Conservation (phyloP, 768 basidiomycete species). For the Suillus tomentosus region DNA sequence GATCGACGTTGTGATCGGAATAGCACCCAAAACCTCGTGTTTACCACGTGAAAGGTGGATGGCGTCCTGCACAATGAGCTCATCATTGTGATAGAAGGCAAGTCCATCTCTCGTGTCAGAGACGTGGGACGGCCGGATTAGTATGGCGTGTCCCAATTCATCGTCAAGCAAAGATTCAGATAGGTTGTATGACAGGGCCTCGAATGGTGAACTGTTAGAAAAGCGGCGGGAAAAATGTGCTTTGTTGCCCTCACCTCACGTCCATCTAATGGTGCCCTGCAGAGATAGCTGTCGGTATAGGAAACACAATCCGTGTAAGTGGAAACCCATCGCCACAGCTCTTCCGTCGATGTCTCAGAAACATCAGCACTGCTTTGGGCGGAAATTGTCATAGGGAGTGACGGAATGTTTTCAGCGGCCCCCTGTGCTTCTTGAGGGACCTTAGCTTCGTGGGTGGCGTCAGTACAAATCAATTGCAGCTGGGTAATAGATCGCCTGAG, state of each 20-base stretch:
- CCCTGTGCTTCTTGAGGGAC: conserved; percentile 29
- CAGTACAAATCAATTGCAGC: conserved; percentile 56
- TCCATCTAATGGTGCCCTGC: conserved; percentile 35
- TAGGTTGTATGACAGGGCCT: conserved; percentile 34
- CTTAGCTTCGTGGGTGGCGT: conserved; percentile 34
- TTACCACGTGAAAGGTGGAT: conserved; percentile 50
- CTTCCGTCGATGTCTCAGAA: conserved; percentile 18
- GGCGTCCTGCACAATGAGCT: conserved; percentile 49
- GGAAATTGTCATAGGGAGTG: conserved; percentile 36
- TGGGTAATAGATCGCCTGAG: conserved; percentile 64
- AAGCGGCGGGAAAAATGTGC: not conserved
- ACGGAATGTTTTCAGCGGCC: conserved; percentile 31
- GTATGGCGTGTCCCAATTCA: conserved; percentile 52
- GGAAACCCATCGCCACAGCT: conserved; percentile 32
- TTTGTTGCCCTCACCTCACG: conserved; percentile 40
- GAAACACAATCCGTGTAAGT: conserved; percentile 50
- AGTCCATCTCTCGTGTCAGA: conserved; percentile 23
- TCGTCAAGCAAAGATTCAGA: conserved; percentile 49
- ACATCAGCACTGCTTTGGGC: conserved; percentile 27
- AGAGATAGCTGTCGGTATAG: conserved; percentile 54
- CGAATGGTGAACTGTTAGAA: conserved; percentile 17
- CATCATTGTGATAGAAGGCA: conserved; percentile 46
- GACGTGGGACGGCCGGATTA: conserved; percentile 32
- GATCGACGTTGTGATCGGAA: conserved; percentile 36
- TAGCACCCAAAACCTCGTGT: conserved; percentile 33